Evolutionary conservation across 176 grass and related monocot species (phyloP), one percentile per base, ranked within the genome.

Genomic region (Avena eriantha): DNA sequence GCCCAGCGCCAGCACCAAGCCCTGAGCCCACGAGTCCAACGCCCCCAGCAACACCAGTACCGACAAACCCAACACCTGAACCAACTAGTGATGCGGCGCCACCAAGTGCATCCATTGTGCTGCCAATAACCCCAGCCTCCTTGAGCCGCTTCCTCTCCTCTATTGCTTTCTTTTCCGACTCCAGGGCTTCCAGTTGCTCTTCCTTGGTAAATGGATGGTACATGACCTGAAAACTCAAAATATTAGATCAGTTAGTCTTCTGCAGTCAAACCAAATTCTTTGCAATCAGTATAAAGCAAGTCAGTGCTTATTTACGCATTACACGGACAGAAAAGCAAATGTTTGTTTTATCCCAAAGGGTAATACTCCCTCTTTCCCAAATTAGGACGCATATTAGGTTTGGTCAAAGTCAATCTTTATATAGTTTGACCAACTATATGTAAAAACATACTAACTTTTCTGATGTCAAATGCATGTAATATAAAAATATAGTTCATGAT

Each of bases 31-130:
- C 93, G 3, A 95, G 63, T 0, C 91, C 91, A 18, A 90, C 81
- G 50, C 94, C 91, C 6, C 85, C 87, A 29, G 61, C 93, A 78
- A 98, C 35, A 74, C 95, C 91, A 51, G 91, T 91, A 45, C 93
- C 93, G 7, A 98, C 90, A 72, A 98, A 24, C 4, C 96, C 96
- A 16, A 95, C 91, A 21, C 96, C 96, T 0, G 96, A 94, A 39
- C 96, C 96, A 24, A 95, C 93, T 26, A 95, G 73, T 67, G 90
- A 95, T 54, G 93, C 93, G 12, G 93, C 93, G 0, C 95, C 95
- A 70, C 95, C 93, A 75, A 98, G 34, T 15, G 96, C 97, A 85
- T 98, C 97, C 97, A 98, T 96, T 14, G 97, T 94, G 79, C 93
- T 94, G 64, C 97, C 97, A 63, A 98, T 96, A 56, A 98, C 21